Base-by-base conservation (phyloP, 2,329 filamentous ascomycete genomes). In the Pseudocercospora eumusae region DNA sequence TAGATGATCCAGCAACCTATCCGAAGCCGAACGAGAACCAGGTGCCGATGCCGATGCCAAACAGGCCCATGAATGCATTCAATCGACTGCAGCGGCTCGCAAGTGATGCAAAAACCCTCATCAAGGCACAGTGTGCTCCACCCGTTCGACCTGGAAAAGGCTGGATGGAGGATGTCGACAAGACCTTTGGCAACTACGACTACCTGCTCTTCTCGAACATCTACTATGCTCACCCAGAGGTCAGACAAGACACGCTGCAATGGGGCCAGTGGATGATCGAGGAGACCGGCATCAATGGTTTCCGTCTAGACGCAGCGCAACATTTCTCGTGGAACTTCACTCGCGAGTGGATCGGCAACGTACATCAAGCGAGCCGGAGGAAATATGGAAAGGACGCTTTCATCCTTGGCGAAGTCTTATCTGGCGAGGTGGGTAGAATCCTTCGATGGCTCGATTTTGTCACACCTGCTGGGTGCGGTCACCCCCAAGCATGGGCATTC, bases 191-290 rank as follows among this genome's bases (percentile, higher is more conserved):
- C 7, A 91, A 91, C 69, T 77, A 76, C 45, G 85, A 88, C 73
- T 90, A 86, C 70, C 81, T 91, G 15, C 90, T 91, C 86, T 90
- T 89, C 68, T 85, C 86, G 5, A 86, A 91, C 72, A 74, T 91
- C 42, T 88, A 91, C 73, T 88, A 88, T 72, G 75, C 77, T 2
- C 82, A 89, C 61, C 79, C 80, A 0, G 88, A 89, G 67, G 88
- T 91, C 9, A 79, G 81, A 33, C 74, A 81, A 3, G 89, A 91
- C 66, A 82, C 90, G 3, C 78, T 87, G 58, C 79, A 81, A 56
- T 91, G 88, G 89, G 86, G 85, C 1, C 77, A 82, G 4, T 92
- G 89, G 89, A 80, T 92, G 60, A 81, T 83, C 0, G 77, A 83
- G 5, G 79, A 87, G 62, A 71, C 90, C 0, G 83, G 83, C 0